Percentiles rank a stretch among this genome's conserved stretches.
Evolutionary conservation across 139 green algal genomes (phyloP).

Genomic region (Zygnema circumcarinatum): DNA sequence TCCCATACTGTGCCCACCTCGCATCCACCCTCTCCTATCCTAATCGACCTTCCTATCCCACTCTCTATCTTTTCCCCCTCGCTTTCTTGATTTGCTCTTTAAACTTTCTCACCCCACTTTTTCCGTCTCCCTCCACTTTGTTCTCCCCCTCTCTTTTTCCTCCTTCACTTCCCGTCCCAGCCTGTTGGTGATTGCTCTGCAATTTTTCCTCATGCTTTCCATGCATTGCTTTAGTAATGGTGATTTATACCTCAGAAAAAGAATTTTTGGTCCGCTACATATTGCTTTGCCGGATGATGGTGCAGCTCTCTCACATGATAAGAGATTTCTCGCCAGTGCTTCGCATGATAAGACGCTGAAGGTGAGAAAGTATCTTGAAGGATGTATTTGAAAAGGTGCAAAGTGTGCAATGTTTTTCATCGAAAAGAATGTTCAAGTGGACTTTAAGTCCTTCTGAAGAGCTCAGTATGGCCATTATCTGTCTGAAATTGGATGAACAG

Average conservation of each 20-base stretch:
- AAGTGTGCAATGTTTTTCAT: background rate
- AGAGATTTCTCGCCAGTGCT: background rate
- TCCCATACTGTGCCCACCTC: background rate
- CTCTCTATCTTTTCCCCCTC: background rate
- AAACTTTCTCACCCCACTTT: conserved; percentile 17
- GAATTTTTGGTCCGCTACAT: no score
- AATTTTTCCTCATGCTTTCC: conserved; percentile 20
- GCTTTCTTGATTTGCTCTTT: background rate
- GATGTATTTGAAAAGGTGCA: background rate
- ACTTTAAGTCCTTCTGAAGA: background rate
- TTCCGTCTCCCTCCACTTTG: conserved; percentile 17
- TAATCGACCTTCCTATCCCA: conserved; percentile 8
- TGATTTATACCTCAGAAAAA: no score
- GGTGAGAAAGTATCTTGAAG: background rate
- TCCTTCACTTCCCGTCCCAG: background rate
- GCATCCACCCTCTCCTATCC: background rate
- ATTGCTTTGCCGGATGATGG: no score
- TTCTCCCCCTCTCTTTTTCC: background rate
- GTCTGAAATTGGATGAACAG: conserved; percentile 1
- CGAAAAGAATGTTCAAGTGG: background rate
- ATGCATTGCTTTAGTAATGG: no score
- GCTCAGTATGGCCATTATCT: background rate
- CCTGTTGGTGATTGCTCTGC: background rate
- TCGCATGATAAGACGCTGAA: conserved; percentile 18
- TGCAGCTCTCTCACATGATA: conserved; percentile 3